Base-by-base conservation (phyloP, 306 rosid species). In the Elaeagnus macrophylla region DNA sequence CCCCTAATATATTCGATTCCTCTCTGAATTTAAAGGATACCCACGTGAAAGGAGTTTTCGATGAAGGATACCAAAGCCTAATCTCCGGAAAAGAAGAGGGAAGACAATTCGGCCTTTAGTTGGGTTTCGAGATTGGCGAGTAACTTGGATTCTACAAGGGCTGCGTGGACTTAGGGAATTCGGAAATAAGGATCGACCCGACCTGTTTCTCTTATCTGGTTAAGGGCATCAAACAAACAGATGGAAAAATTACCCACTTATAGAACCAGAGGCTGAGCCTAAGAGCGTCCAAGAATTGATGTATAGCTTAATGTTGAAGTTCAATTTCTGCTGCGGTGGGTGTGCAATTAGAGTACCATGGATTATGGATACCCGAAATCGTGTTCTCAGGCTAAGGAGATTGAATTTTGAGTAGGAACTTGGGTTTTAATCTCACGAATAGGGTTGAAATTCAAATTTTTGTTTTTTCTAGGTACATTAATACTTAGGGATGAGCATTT, bases 81-180 rank as follows among this genome's bases (percentile, higher is more conserved):
- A 14, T 53, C 18, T 9, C 70, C 1, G 94, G 94, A 54, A 79
- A 58, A 62, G 83, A 77, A 11, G 97, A 89, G 57, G 87, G 58
- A 0, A 47, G 53, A 39, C 83, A 79, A 50, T 85, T 83, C 16
- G 97, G 97, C 48, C 83, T 85, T 8, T 82, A 83, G 47, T 56
- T 63, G 18, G 97, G 95, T 1, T 89, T 89, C 61, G 85, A 89
- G 79, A 66, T 66, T 8, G 95, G 89, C 5, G 85, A 89, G 66
- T 87, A 85, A 52, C 70, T 91, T 3, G 96, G 96, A 1, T 84
- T 91, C 76, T 86, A 86, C 73, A 53, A 65, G 48, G 93, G 96
- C 36, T 86, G 82, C 59, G 70, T 82, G 25, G 72, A 72, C n/a
- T 37, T 79, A 0, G 84, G 96, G 95, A 77, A 20, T 67, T 78